These are phyloP conservation scores for Zygoascus meyerae DNA, from an alignment of 1,139 yeast genomes.

Conservation along the genomic window DNA sequence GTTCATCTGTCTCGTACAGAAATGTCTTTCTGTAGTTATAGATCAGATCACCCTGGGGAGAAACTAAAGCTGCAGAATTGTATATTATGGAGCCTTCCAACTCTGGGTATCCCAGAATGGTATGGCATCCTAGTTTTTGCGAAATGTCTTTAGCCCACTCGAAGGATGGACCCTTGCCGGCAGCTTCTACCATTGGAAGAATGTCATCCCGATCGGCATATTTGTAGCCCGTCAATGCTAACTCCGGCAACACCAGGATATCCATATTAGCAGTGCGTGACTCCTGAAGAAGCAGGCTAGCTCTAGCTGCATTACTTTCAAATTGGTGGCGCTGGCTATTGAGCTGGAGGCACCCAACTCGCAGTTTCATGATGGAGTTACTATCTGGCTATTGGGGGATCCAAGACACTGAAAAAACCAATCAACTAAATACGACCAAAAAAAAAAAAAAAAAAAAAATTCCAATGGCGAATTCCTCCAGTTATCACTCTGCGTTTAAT, in stretches of 20 bases:
- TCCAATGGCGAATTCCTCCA: too few species aligned
- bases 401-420: too few species aligned
- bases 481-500: too few species aligned
- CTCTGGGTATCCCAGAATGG: constrained; percentile 84
- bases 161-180: constrained; percentile 42
- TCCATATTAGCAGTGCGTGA: constrained; percentile 26
- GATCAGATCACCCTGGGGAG: constrained; percentile 52
- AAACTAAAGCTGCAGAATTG: constrained; percentile 67
- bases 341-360: too few species aligned
- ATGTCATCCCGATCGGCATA: constrained; percentile 50
- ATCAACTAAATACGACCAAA: too few species aligned
- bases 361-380: too few species aligned
- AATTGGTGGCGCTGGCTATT: too few species aligned
- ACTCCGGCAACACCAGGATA: constrained; percentile 70
- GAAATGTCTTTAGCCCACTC: constrained; percentile 57
- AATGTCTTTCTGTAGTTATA: constrained; percentile 74
- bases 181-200: constrained; percentile 51
- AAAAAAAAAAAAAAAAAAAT: too few species aligned
- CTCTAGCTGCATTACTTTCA: too few species aligned
- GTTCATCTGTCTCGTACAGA: constrained; percentile 71
- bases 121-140: constrained; percentile 50
- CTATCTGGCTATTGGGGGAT: too few species aligned
- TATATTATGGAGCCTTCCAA: constrained; percentile 39
- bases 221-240: constrained; percentile 83
- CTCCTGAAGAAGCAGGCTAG: too few species aligned